These are phyloP conservation scores for Panicum virgatum DNA, from an alignment of 202 grass and related monocot species.

Conservation along the genomic window DNA sequence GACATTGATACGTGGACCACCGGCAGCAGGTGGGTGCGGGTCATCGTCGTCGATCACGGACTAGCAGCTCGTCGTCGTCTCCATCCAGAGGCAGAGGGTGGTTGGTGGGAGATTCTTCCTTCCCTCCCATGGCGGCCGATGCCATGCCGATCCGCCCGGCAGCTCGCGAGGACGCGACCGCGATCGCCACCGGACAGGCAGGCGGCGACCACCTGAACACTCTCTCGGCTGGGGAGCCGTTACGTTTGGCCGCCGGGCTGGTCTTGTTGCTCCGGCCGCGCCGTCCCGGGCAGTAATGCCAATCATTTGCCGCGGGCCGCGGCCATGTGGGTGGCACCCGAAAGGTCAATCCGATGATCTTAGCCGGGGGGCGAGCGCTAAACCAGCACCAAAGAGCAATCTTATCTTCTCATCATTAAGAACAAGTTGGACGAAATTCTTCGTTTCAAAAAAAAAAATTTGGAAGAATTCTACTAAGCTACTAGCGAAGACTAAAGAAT, in stretches of 20 bases:
- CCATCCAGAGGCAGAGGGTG: not conserved
- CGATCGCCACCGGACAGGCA: not conserved
- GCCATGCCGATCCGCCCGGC: not conserved
- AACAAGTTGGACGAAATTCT: no score
- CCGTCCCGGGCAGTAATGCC: conserved; percentile 2
- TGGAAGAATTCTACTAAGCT: no score
- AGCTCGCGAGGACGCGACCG: not conserved
- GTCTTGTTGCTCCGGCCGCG: no score
- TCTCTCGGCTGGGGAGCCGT: not conserved
- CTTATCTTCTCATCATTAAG: no score
- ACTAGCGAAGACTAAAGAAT: not conserved
- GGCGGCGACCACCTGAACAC: not conserved
- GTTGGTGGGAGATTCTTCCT: conserved; percentile 33
- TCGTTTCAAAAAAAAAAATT: no score
- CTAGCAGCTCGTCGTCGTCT: not conserved
- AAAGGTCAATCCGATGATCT: conserved; percentile 16
- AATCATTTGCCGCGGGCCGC: conserved; percentile 32
- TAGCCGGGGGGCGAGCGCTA: not conserved
- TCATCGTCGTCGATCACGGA: conserved; percentile 14
- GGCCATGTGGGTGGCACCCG: conserved; percentile 3
- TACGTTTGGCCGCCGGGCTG: not conserved
- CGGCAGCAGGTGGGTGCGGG: not conserved
- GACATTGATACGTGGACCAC: conserved; percentile 34
- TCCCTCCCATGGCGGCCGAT: not conserved
- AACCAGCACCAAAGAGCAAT: not conserved